These are phyloP conservation scores for Flaveria brownii DNA, from an alignment of 129 eudicot genomes.

Conservation along the genomic window DNA sequence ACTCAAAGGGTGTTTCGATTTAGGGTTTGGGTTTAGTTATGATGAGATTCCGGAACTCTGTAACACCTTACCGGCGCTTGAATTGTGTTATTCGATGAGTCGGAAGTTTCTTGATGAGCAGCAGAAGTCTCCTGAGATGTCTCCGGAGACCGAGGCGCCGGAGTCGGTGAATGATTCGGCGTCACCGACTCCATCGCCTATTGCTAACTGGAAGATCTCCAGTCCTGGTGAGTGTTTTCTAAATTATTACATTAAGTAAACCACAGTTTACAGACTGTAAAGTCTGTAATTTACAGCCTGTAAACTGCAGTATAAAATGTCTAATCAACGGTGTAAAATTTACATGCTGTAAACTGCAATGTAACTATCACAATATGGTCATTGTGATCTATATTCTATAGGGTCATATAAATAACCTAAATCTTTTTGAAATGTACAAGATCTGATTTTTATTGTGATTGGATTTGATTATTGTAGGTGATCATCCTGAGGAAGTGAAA, in stretches of 20 bases:
- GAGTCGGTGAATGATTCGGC: constrained; percentile 22
- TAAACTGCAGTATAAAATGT: no score
- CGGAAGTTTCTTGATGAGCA: constrained; percentile 77
- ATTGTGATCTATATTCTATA: neutral
- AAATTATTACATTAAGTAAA: neutral
- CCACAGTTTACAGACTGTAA: no score
- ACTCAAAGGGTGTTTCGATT: constrained; percentile 75
- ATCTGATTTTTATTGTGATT: neutral
- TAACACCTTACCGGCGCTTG: constrained; percentile 77
- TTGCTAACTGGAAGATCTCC: constrained; percentile 79
- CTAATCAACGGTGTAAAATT: neutral
- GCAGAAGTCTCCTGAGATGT: constrained; percentile 49
- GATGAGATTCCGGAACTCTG: constrained; percentile 83
- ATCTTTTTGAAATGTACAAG: constrained; percentile 5
- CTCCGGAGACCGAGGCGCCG: constrained; percentile 36
- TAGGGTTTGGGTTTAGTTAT: constrained; percentile 82
- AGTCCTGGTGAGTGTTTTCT: constrained; percentile 57
- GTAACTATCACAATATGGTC: no score
- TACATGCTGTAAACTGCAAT: no score
- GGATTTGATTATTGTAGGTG: constrained; percentile 44
- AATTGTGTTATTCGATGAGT: constrained; percentile 81
- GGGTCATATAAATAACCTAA: neutral
- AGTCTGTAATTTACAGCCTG: no score
- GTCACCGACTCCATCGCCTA: constrained; percentile 51
- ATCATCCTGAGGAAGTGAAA: constrained; percentile 81